phyloP scores from a whole-genome alignment of 495 filamentous ascomycete species.

The Penicillium argentinense region DNA sequence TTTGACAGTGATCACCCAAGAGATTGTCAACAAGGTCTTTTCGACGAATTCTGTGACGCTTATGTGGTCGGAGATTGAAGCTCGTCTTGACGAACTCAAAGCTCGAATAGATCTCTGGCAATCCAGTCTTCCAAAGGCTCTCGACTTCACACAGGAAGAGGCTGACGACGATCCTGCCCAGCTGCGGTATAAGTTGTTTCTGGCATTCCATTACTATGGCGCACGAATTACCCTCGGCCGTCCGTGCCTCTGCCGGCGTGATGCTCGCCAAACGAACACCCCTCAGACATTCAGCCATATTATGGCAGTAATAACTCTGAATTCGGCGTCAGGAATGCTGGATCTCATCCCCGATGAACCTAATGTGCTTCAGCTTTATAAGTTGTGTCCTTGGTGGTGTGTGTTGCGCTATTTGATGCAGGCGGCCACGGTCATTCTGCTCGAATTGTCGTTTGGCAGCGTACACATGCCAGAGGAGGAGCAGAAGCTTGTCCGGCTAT shows the following conservation, averaged over 20 bases:
- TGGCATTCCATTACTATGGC: conserved; percentile 59
- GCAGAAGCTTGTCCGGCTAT: conserved; percentile 40
- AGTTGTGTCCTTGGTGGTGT: conserved; percentile 62
- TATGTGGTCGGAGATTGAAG: conserved; percentile 61
- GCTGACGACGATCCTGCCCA: conserved; percentile 23
- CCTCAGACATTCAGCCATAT: conserved; percentile 51
- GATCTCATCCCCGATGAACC: conserved; percentile 50
- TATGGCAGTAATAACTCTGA: conserved; percentile 53
- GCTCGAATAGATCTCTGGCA: conserved; percentile 55
- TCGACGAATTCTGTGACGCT: conserved; percentile 48
- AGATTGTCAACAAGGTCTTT: conserved; percentile 58
- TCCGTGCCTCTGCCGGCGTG: conserved; percentile 60
- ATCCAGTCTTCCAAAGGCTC: conserved; percentile 44
- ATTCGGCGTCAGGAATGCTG: conserved; percentile 54
- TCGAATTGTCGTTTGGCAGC: conserved; percentile 58
- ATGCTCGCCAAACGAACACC: conserved; percentile 37
- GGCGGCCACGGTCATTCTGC: conserved; percentile 57
- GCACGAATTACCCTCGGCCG: conserved; percentile 58
- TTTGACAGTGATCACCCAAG: conserved; percentile 52
- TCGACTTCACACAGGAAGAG: conserved; percentile 45
- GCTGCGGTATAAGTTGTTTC: conserved; percentile 40
- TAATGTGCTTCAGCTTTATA: conserved; percentile 47
- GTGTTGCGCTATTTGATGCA: conserved; percentile 66
- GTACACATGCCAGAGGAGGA: conserved; percentile 54
- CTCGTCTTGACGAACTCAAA: conserved; percentile 51